Conservation (phyloP, 2,329 filamentous ascomycete genomes). For the Colletotrichum salicis region DNA sequence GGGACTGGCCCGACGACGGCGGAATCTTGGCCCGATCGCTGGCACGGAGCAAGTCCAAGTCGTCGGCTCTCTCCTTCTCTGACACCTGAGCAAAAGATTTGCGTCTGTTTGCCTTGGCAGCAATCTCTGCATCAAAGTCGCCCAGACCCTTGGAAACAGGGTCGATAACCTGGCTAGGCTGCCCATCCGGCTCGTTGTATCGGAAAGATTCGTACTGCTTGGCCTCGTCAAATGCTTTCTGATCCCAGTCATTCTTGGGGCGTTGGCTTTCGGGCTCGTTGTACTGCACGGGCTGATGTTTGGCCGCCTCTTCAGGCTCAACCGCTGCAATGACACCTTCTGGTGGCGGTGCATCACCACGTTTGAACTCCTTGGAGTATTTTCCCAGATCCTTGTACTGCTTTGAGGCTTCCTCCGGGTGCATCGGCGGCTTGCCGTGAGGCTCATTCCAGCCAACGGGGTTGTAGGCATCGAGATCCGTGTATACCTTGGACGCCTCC, state of each 20-base stretch:
- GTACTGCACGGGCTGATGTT: slow-evolving; percentile 27
- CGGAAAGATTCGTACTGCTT: slow-evolving; percentile 50
- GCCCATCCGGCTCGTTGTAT: slow-evolving; percentile 49
- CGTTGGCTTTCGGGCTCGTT: slow-evolving; percentile 36
- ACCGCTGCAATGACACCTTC: slow-evolving; percentile 13
- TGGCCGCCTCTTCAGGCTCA: slow-evolving; percentile 26
- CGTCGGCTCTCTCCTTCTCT: slow-evolving; percentile 38
- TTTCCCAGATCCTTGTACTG: slow-evolving; percentile 48
- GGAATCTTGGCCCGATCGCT: slow-evolving; percentile 37
- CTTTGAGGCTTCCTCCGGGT: slow-evolving; percentile 49
- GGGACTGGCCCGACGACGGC: slow-evolving; percentile 27
- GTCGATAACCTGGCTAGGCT: slow-evolving; percentile 43
- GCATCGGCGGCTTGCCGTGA: slow-evolving; percentile 32
- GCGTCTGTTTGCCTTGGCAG: slow-evolving; percentile 43
- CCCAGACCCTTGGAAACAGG: slow-evolving; percentile 47
- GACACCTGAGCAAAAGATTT: slow-evolving; percentile 8
- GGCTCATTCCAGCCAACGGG: slow-evolving; percentile 40
- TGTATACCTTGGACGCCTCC: slow-evolving; percentile 30
- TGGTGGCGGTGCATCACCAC: slow-evolving; percentile 36
- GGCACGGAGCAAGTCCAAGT: slow-evolving; percentile 39
- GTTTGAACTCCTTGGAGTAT: slow-evolving; percentile 43
- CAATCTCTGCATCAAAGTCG: slow-evolving; percentile 52
- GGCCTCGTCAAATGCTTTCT: slow-evolving; percentile 49
- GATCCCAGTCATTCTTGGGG: slow-evolving; percentile 48
- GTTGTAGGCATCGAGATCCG: slow-evolving; percentile 35